Evolutionary conservation across 495 filamentous ascomycete genomes (phyloP), one percentile per base, ranked within the genome.

Genomic region (Tricharina praecox): DNA sequence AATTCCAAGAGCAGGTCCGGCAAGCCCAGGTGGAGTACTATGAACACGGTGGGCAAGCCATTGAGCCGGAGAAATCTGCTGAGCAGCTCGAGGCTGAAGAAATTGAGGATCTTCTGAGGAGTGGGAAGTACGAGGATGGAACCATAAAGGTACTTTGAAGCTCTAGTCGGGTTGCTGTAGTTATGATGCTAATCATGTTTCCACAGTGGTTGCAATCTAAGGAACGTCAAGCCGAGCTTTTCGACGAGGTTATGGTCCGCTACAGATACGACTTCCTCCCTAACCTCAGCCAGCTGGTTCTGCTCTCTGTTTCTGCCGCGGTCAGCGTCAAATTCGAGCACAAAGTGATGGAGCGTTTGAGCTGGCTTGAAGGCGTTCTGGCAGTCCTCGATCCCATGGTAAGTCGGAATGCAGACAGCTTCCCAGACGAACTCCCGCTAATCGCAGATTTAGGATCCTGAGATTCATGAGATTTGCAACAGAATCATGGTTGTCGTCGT

Each of bases 161-260:
- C 21, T 34, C 15, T 50, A 19, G n/a, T n/a, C n/a, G n/a, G n/a
- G n/a, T n/a, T n/a, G n/a, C n/a, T n/a, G n/a, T n/a, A n/a, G n/a
- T n/a, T n/a, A n/a, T n/a, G n/a, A n/a, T n/a, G 26, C 37, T 10
- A 18, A n/a, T 11, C 10, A 16, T 25, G 37, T 26, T 5, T 4
- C n/a, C 38, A 49, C 65, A 83, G 69, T 97, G 88, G 88, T 73
- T 96, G 23, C 88, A 93, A 70, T 83, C 81, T 18, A 64, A 66
- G 10, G 66, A 68, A 47, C 74, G 77, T 47, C 74, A 87, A 53
- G 70, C 70, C 16, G 76, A 79, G 47, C 66, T 97, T 24, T 97
- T 93, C 59, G 77, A 88, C 54, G 70, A 76, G 35, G 76, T 87
- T 47, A 81, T 96, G 53, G 73, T 76, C 41, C 78, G 75, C 51